Conservation (phyloP, 768 basidiomycete species). For the Holtermanniella nyarrowii region DNA sequence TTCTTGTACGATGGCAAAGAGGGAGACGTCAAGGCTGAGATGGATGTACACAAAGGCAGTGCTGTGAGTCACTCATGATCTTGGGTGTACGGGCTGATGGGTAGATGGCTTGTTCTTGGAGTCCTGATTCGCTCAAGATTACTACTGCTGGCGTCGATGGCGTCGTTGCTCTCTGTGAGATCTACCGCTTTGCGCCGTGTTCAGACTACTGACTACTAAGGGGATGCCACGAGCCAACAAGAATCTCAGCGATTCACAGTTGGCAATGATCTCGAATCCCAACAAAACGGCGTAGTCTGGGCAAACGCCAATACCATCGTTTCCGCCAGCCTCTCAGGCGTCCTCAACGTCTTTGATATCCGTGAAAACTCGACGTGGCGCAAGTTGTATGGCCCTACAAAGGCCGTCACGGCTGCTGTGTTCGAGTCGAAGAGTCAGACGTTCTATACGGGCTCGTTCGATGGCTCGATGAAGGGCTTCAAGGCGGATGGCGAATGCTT, state of each 20-base stretch:
- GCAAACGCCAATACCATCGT: slow-evolving; percentile 59
- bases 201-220: slow-evolving; percentile 47
- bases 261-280: slow-evolving; percentile 62
- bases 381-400: slow-evolving; percentile 62
- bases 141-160: slow-evolving; percentile 79
- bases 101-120: slow-evolving; percentile 55
- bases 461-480: slow-evolving; percentile 41
- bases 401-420: slow-evolving; percentile 55
- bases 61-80: slow-evolving; percentile 49
- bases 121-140: slow-evolving; percentile 58
- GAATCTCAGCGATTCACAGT: slow-evolving; percentile 58
- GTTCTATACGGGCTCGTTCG: slow-evolving; percentile 69
- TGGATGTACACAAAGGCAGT: slow-evolving; percentile 55
- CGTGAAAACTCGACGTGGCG: slow-evolving; percentile 50
- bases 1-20: slow-evolving; percentile 85
- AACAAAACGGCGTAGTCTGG: slow-evolving; percentile 84
- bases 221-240: slow-evolving; percentile 71
- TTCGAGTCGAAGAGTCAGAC: slow-evolving; percentile 43
- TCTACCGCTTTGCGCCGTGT: background rate
- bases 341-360: slow-evolving; percentile 71
- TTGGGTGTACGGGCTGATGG: background rate
- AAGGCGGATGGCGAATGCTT: slow-evolving; percentile 40
- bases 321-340: slow-evolving; percentile 72
- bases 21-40: slow-evolving; percentile 63
- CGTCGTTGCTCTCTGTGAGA: slow-evolving; percentile 74